These are phyloP conservation scores for Amanita muscaria DNA, from an alignment of 768 basidiomycete genomes.

Conservation along the genomic window DNA sequence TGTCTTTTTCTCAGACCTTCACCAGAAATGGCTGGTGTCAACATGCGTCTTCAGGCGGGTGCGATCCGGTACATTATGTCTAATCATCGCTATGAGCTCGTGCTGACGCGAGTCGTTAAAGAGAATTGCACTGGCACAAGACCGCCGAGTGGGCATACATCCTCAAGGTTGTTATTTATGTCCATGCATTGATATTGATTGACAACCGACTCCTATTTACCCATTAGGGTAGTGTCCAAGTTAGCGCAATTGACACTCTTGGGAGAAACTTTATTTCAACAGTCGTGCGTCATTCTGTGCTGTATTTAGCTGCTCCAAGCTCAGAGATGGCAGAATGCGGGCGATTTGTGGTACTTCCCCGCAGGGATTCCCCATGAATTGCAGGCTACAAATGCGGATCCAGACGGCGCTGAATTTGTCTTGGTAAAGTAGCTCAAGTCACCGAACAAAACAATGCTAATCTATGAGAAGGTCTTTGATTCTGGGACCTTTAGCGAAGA, in stretches of 20 bases:
- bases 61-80: slow-evolving; percentile 31
- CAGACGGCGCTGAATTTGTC: slow-evolving; percentile 43
- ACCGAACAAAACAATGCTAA: background rate
- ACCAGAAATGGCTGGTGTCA: slow-evolving; percentile 34
- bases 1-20: background rate
- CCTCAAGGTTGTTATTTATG: slow-evolving; percentile 24
- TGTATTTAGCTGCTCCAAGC: background rate
- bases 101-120: slow-evolving; percentile 12
- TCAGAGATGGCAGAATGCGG: slow-evolving; percentile 24
- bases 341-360: slow-evolving; percentile 52
- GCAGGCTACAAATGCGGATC: slow-evolving; percentile 38
- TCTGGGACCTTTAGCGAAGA: slow-evolving; percentile 45
- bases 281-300: slow-evolving; percentile 29
- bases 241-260: slow-evolving; percentile 37
- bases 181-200: background rate
- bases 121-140: slow-evolving; percentile 48
- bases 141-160: slow-evolving; percentile 48
- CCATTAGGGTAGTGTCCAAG: slow-evolving; percentile 35
- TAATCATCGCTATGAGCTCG: background rate
- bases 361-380: slow-evolving; percentile 48
- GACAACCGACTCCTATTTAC: too few relatives aligned
- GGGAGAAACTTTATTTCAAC: slow-evolving; percentile 43
- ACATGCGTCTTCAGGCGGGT: slow-evolving; percentile 44
- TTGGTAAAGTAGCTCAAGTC: slow-evolving; percentile 21
- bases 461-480: slow-evolving; percentile 34